Evolutionary conservation across 2,329 filamentous ascomycete genomes (phyloP).

Genomic region (Penicillium sp.): DNA sequence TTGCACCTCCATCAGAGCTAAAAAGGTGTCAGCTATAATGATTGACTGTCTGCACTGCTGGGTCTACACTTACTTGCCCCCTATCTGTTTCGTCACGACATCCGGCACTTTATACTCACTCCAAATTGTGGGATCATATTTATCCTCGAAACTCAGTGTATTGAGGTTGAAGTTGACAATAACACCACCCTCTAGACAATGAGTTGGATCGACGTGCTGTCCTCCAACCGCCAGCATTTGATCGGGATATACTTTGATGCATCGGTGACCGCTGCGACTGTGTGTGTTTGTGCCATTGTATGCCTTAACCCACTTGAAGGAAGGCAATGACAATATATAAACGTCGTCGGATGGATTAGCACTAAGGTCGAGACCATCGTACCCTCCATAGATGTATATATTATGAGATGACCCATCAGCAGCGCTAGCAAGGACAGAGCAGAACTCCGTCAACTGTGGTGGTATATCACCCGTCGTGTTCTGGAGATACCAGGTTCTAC

Average conservation of each 20-base stretch:
- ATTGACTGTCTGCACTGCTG: too few relatives aligned
- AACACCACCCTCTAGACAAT: constrained; percentile 19
- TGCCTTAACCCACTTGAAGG: constrained; percentile 23
- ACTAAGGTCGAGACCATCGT: constrained; percentile 34
- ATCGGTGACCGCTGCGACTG: constrained; percentile 19
- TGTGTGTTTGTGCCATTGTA: constrained; percentile 19
- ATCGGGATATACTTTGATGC: constrained; percentile 22
- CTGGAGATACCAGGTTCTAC: constrained; percentile 41
- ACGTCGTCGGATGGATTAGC: constrained; percentile 43
- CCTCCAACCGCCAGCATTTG: constrained; percentile 22
- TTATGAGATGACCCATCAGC: constrained; percentile 46
- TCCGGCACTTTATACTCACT: constrained; percentile 18
- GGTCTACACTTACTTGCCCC: constrained; percentile 33
- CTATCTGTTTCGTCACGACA: constrained; percentile 32
- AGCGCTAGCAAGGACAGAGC: constrained; percentile 42
- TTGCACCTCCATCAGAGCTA: constrained; percentile 37
- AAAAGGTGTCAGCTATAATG: not conserved
- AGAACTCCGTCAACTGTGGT: constrained; percentile 39
- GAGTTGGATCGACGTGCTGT: constrained; percentile 3
- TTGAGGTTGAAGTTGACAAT: constrained; percentile 23
- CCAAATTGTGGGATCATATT: constrained; percentile 19
- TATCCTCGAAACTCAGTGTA: constrained; percentile 16
- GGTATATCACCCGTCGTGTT: constrained; percentile 42
- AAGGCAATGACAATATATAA: constrained; percentile 24
- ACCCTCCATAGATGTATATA: constrained; percentile 54